Conservation (phyloP, 768 basidiomycete genomes). For the Pleurotus tuoliensis region DNA sequence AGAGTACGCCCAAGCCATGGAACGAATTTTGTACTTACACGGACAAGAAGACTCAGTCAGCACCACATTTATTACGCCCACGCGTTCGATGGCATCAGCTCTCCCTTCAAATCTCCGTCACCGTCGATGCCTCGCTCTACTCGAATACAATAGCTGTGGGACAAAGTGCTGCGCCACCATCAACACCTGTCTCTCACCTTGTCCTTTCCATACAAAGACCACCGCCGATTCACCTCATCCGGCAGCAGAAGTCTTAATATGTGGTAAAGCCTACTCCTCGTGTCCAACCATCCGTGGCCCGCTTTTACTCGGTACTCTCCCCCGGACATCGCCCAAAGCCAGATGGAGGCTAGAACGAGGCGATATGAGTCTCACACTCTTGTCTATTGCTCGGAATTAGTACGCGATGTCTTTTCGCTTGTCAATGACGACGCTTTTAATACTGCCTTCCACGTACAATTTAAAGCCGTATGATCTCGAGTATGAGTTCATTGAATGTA, state of each 20-base stretch:
- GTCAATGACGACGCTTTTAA: too few relatives aligned
- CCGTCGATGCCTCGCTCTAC: neutral
- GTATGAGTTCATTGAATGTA: too few relatives aligned
- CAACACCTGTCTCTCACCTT: neutral
- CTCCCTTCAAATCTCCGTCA: neutral
- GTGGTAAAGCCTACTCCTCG: neutral
- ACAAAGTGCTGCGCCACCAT: constrained; percentile 2
- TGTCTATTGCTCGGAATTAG: too few relatives aligned
- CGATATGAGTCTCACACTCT: neutral
- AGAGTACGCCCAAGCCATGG: too few relatives aligned
- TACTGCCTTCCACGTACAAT: too few relatives aligned
- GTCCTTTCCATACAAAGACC: too few relatives aligned
- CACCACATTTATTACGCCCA: neutral
- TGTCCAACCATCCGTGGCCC: neutral
- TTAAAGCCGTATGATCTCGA: too few relatives aligned
- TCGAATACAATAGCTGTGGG: constrained; percentile 8
- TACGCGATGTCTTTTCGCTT: too few relatives aligned
- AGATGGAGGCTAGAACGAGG: neutral
- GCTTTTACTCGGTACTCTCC: neutral
- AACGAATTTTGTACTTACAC: too few relatives aligned
- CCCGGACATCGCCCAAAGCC: neutral
- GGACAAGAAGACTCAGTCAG: too few relatives aligned
- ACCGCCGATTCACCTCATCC: too few relatives aligned
- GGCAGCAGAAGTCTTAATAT: too few relatives aligned
- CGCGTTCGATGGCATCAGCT: neutral